Evolutionary conservation across 805 yeast genomes (phyloP).

Genomic region (Yarrowia yakushimensis): DNA sequence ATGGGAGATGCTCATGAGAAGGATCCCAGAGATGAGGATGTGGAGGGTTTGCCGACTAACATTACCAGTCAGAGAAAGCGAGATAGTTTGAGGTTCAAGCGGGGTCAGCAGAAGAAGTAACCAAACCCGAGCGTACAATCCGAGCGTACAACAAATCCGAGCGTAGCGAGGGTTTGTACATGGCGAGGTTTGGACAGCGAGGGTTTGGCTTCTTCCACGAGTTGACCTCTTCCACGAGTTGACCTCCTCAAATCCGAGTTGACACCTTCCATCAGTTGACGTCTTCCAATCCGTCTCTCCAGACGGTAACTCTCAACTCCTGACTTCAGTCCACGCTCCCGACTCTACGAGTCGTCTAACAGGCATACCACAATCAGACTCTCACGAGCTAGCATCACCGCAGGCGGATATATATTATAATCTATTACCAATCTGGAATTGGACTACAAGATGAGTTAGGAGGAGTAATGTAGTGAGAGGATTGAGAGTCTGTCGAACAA

Average conservation of each 20-base stretch:
- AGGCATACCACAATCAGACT: background rate
- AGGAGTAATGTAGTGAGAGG: background rate
- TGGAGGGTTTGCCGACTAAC: slow-evolving; percentile 13
- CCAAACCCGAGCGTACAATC: too few species aligned
- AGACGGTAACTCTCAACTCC: background rate
- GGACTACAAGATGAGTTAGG: too few species aligned
- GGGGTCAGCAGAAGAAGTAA: slow-evolving; percentile 21
- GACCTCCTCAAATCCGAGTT: too few species aligned
- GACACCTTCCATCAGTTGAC: too few species aligned
- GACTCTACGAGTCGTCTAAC: too few species aligned
- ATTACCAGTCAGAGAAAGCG: slow-evolving; percentile 22
- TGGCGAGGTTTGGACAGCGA: too few species aligned
- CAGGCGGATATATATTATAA: slow-evolving; percentile 5
- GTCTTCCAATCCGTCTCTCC: too few species aligned
- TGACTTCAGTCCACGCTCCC: too few species aligned
- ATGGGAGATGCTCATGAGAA: background rate
- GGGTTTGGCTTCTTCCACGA: too few species aligned
- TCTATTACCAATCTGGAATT: slow-evolving; percentile 2
- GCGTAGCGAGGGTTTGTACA: background rate
- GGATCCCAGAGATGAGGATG: background rate
- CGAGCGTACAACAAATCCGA: background rate
- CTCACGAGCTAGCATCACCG: background rate
- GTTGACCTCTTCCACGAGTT: too few species aligned
- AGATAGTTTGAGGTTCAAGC: slow-evolving; percentile 25
- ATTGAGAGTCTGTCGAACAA: too few species aligned